A percentile compares a stretch with the other conserved stretches of the same genome.
phyloP scores from a whole-genome alignment of 345 rosid species.

The Moricandia moricandioides region DNA sequence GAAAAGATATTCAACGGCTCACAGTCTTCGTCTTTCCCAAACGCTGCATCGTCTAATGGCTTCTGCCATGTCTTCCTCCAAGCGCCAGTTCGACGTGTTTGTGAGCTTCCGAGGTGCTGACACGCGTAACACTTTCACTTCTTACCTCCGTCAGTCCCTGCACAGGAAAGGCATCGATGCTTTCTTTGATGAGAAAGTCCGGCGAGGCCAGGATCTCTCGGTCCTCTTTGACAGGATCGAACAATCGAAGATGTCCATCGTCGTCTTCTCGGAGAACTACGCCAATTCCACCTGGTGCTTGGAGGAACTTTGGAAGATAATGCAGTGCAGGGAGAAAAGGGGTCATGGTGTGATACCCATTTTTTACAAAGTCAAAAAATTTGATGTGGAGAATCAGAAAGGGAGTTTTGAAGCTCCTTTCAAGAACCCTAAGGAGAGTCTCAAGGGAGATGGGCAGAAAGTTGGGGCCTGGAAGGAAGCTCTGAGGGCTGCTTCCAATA shows the following conservation, averaged over 20 bases:
- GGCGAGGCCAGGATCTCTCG: constrained; percentile 9
- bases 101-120: constrained; percentile 41
- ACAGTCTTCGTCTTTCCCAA: background rate
- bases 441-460: background rate
- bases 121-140: constrained; percentile 20
- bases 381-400: constrained; percentile 28
- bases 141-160: constrained; percentile 3
- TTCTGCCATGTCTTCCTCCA: background rate
- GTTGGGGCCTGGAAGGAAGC: constrained; percentile 22
- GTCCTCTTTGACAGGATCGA: constrained; percentile 26
- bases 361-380: constrained; percentile 33
- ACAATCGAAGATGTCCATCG: constrained; percentile 25
- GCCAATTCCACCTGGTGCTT: constrained; percentile 39
- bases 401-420: constrained; percentile 29
- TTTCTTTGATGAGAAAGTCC: constrained; percentile 25
- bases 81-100: constrained; percentile 33
- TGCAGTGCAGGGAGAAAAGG: background rate
- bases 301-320: constrained; percentile 37
- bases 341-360: constrained; percentile 30
- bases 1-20: background rate
- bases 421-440: constrained; percentile 4
- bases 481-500: constrained; percentile 22
- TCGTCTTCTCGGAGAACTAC: constrained; percentile 33
- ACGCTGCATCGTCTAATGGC: constrained; percentile 7
- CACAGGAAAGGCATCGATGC: constrained; percentile 10